phyloP scores from a whole-genome alignment of 371 early-diverging fungal genomes.

The Lichtheimia hyalospora region DNA sequence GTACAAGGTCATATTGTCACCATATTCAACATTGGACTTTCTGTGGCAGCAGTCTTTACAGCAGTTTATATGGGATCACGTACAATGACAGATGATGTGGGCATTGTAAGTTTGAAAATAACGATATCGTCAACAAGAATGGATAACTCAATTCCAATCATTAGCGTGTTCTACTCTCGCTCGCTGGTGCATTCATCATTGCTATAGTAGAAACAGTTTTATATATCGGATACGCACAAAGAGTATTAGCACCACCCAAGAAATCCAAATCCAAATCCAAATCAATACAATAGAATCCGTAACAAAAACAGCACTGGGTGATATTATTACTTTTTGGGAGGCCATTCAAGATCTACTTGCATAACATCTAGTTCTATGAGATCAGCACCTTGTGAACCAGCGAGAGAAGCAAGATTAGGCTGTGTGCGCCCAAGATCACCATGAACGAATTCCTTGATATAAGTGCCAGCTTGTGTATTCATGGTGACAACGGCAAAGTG shows the following conservation, averaged over 20 bases:
- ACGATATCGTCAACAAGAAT: too few relatives aligned
- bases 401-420: constrained; percentile 78
- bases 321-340: constrained; percentile 19
- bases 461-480: constrained; percentile 93
- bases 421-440: constrained; percentile 92
- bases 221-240: constrained; percentile 37
- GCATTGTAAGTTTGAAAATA: constrained; percentile 43
- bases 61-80: constrained; percentile 58
- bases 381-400: constrained; percentile 67
- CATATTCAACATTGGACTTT: constrained; percentile 64
- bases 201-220: constrained; percentile 55
- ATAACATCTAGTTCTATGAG: constrained; percentile 87
- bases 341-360: constrained; percentile 79
- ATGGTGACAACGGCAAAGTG: constrained; percentile 66
- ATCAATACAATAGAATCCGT: constrained; percentile 1
- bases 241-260: constrained; percentile 20
- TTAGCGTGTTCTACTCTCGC: constrained; percentile 55
- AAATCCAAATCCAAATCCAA: constrained; percentile 11
- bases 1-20: constrained; percentile 52
- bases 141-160: neutral
- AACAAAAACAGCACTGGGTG: neutral
- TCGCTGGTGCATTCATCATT: constrained; percentile 54
- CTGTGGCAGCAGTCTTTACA: constrained; percentile 62
- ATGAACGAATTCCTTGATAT: constrained; percentile 99
- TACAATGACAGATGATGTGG: constrained; percentile 54